Conservation (phyloP, 345 rosid genomes). For the Eucalyptus sp. region DNA sequence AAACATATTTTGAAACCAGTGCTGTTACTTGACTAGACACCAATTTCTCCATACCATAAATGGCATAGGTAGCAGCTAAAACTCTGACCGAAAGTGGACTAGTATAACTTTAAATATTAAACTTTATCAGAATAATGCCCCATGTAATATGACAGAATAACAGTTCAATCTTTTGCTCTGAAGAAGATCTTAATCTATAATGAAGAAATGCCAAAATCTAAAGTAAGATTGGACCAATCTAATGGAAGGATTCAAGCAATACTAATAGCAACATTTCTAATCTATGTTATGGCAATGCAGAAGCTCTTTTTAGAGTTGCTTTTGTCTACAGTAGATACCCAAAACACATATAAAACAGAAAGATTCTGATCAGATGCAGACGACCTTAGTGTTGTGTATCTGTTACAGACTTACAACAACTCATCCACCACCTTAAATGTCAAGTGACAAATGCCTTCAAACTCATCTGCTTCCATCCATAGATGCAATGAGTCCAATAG, state of each 20-base stretch:
- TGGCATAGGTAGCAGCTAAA: not conserved
- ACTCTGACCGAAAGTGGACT: not conserved
- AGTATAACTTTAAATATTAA: not conserved
- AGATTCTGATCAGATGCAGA: not conserved
- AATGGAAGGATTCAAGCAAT: not conserved
- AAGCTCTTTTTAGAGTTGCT: not conserved
- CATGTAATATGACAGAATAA: not conserved
- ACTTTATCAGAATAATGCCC: not conserved
- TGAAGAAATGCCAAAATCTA: not conserved
- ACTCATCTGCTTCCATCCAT: not conserved
- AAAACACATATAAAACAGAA: not conserved
- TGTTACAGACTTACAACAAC: not conserved
- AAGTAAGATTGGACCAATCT: not conserved
- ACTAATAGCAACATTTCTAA: not conserved
- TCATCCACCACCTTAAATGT: not conserved
- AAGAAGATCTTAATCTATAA: not conserved
- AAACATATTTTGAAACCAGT: not conserved
- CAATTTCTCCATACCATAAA: not conserved
- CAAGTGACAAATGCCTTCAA: not conserved
- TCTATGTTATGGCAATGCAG: not conserved
- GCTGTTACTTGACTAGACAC: not conserved
- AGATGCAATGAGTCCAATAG: not conserved
- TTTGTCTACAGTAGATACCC: not conserved
- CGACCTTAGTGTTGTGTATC: not conserved
- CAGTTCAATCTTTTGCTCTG: not conserved